Base-by-base conservation (phyloP, 345 rosid species). In the Populus tremula region DNA sequence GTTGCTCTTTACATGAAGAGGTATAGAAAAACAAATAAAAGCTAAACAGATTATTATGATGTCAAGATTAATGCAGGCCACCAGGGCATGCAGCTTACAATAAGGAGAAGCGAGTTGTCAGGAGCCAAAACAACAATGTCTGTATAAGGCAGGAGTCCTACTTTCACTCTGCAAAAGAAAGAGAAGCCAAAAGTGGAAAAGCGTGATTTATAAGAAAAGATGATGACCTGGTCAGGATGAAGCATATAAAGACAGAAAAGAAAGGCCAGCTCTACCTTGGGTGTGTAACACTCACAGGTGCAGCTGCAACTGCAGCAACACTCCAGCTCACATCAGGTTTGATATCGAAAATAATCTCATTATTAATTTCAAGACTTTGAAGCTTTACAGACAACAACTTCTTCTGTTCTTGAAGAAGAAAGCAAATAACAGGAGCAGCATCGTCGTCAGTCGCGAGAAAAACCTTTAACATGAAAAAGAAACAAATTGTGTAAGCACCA, bases 301-400 rank as follows among this genome's bases (percentile, higher is more conserved):
- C 94, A 74, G 99, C 98, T 78, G 96, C 90, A 86, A 92, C 82
- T 67, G 99, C 93, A 66, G 97, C 84, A 71, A 92, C 87, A 84
- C 90, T 91, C 99, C 98, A 91, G 90, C 96, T 89, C 91, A 88
- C 84, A 81, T 92, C 94, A 54, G 97, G 96, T 82, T 90, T 90
- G 79, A 91, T 80, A 76, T 95, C 96, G 75, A 88, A 90, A 76
- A 90, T 76, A 76, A 88, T 84, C 78, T 92, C 99, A 64, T 87
- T 87, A 78, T 88, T 90, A 73, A 91, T 90, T 85, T 93, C 99
- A 86, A 89, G 74, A 71, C 87, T 85, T 79, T 91, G 94, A 84
- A 96, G 98, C 82, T 93, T 90, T 77, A 93, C 85, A 29, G 94
- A 90, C 79, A 96, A 86, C 78, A 96, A 86, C 79, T 88, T 91